phyloP scores from a whole-genome alignment of 1,139 yeast species.

The Yamadazyma taylorii region DNA sequence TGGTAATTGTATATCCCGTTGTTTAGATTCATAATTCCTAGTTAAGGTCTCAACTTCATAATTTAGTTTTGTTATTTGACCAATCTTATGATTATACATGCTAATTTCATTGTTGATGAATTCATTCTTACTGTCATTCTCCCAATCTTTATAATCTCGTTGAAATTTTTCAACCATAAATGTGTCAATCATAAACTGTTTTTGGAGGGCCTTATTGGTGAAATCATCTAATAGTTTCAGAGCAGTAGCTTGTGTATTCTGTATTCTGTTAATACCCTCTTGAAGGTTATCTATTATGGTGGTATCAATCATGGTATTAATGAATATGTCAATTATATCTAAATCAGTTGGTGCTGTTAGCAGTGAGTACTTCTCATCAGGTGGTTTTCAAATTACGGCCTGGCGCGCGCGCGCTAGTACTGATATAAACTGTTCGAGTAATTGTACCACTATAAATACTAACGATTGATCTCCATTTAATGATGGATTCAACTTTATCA shows the following conservation, averaged over 20 bases:
- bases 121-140: conserved; percentile 17
- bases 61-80: conserved; percentile 31
- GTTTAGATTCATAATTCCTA: conserved; percentile 25
- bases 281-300: neutral
- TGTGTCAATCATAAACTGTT: conserved; percentile 34
- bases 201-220: conserved; percentile 16
- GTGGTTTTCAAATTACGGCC: too few species aligned
- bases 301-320: conserved; percentile 1
- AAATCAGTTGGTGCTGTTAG: neutral
- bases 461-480: neutral
- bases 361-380: too few species aligned
- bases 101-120: conserved; percentile 27
- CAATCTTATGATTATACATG: conserved; percentile 32
- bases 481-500: conserved; percentile 1
- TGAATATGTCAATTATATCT: neutral
- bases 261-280: neutral
- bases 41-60: conserved; percentile 24
- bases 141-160: conserved; percentile 34
- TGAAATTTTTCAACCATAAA: conserved; percentile 34
- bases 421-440: too few species aligned
- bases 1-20: conserved; percentile 29
- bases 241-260: conserved; percentile 3
- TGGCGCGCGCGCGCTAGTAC: too few species aligned
- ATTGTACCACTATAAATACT: too few species aligned
- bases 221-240: conserved; percentile 13